Conservation (phyloP, 1,284 basidiomycete genomes). For the Rhodotorula sp. region DNA sequence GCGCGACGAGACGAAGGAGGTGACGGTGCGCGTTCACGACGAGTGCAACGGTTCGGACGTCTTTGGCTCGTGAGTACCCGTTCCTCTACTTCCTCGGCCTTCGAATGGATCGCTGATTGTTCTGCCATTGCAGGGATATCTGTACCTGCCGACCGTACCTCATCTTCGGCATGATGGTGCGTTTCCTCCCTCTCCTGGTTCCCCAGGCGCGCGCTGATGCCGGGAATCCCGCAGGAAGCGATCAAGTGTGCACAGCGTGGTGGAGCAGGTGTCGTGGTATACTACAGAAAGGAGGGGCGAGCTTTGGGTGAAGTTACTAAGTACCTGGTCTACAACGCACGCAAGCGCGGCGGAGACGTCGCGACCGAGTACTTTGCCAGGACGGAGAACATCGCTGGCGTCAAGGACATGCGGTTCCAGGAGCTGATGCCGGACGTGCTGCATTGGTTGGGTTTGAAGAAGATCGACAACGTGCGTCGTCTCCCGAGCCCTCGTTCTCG, state of each 20-base stretch:
- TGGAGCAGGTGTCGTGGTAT: conserved; percentile 78
- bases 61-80: conserved; percentile 57
- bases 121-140: conserved; percentile 51
- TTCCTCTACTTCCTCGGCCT: no score
- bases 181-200: background rate
- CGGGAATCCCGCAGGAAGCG: conserved; percentile 83
- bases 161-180: background rate
- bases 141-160: conserved; percentile 84
- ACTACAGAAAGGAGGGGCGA: conserved; percentile 69
- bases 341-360: conserved; percentile 88
- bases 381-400: conserved; percentile 88
- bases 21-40: conserved; percentile 90
- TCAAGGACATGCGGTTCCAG: conserved; percentile 86
- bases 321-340: conserved; percentile 81
- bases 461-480: conserved; percentile 76
- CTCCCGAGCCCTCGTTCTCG: no score
- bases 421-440: conserved; percentile 94
- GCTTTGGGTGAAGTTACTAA: conserved; percentile 73
- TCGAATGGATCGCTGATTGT: background rate
- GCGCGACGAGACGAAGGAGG: conserved; percentile 73
- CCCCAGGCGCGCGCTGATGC: conserved; percentile 67
- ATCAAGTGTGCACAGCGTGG: conserved; percentile 80
- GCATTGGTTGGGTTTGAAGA: conserved; percentile 87
- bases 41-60: conserved; percentile 65
- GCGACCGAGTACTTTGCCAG: conserved; percentile 92